Evolutionary conservation across 2,329 filamentous ascomycete genomes (phyloP).

Genomic region (Curvularia hawaiiensis): DNA sequence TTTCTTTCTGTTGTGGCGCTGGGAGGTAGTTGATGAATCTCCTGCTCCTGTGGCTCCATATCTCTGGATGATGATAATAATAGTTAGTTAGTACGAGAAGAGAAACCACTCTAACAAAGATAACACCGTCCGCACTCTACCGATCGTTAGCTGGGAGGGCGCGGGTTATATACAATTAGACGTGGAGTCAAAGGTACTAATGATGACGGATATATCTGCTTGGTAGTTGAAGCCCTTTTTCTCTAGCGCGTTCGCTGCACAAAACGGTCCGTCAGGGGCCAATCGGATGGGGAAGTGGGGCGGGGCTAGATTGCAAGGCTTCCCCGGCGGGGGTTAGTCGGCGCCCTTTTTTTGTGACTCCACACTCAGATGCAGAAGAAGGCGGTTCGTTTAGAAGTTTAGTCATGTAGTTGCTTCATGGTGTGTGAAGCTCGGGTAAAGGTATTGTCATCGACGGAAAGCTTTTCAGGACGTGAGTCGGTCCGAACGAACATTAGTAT

Average conservation of each 20-base stretch:
- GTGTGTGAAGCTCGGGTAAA: not conserved
- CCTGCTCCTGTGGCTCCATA: not conserved
- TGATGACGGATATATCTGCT: not conserved
- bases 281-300: constrained; percentile 3
- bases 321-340: constrained; percentile 2
- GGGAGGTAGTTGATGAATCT: not conserved
- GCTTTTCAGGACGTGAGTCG: not conserved
- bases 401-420: not conserved
- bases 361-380: not conserved
- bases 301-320: not conserved
- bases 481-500: not conserved
- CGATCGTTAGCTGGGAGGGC: not conserved
- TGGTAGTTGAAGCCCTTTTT: constrained; percentile 8
- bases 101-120: not conserved
- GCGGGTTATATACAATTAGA: not conserved
- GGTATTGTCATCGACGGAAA: not conserved
- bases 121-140: not conserved
- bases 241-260: constrained; percentile 8
- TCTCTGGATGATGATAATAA: not conserved
- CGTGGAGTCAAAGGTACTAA: not conserved
- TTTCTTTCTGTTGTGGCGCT: not conserved
- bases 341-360: constrained; percentile 4
- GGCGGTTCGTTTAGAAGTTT: not conserved
- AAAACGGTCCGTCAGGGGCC: not conserved
- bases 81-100: not conserved